Evolutionary conservation across 306 rosid species (phyloP).

Genomic region (Medicago truncatula): MtrunA17r5.0-ANR NC_053045.1:38203501-38204000

Average conservation of each 20-base stretch:
- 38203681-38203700: conserved; percentile 45
- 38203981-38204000: too few relatives aligned
- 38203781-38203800: conserved; percentile 34
- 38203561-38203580: too few relatives aligned
- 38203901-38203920: too few relatives aligned
- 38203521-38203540: too few relatives aligned
- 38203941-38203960: too few relatives aligned
- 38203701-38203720: conserved; percentile 53
- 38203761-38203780: conserved; percentile 67
- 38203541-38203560: too few relatives aligned
- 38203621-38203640: conserved; percentile 68
- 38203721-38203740: conserved; percentile 48
- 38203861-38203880: not conserved
- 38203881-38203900: too few relatives aligned
- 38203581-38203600: too few relatives aligned
- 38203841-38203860: not conserved
- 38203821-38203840: not conserved
- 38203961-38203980: too few relatives aligned
- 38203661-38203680: conserved; percentile 39
- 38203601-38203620: conserved; percentile 41
- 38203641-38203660: conserved; percentile 58
- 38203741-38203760: conserved; percentile 55
- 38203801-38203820: conserved; percentile 16
- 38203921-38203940: too few relatives aligned
- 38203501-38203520: too few relatives aligned